Conservation (phyloP, 2,329 filamentous ascomycete genomes). For the Beauveria medogensis region DNA sequence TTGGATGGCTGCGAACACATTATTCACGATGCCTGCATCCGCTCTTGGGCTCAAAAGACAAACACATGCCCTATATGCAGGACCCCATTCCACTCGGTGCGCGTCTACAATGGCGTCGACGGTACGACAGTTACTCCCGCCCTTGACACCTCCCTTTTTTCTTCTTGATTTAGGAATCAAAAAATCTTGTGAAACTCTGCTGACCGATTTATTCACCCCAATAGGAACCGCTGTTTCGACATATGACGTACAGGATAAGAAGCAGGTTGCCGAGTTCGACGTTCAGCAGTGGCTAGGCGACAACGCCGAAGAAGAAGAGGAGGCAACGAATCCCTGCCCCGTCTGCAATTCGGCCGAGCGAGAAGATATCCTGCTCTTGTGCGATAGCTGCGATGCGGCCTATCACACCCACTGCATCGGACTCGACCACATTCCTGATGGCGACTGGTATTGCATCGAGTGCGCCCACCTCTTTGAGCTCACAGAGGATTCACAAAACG, state of each 20-base stretch:
- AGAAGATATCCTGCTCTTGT: conserved; percentile 78
- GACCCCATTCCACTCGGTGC: conserved; percentile 80
- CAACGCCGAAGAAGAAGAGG: conserved; percentile 62
- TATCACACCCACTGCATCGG: conserved; percentile 92
- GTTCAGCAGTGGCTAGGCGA: conserved; percentile 66
- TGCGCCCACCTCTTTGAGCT: conserved; percentile 51
- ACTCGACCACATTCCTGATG: conserved; percentile 65
- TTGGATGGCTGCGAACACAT: conserved; percentile 79
- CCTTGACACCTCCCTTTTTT: not conserved
- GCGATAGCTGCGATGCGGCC: conserved; percentile 80
- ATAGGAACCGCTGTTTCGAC: conserved; percentile 47
- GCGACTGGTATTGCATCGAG: conserved; percentile 85
- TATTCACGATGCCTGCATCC: conserved; percentile 85
- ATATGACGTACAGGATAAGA: conserved; percentile 68
- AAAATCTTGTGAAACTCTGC: not conserved
- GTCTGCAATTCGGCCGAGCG: conserved; percentile 76
- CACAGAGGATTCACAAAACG: conserved; percentile 22
- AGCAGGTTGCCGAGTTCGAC: conserved; percentile 85
- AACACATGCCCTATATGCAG: conserved; percentile 98
- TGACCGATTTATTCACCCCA: not conserved
- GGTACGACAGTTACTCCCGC: conserved; percentile 45
- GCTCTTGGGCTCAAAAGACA: conserved; percentile 90
- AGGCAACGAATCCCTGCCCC: conserved; percentile 65
- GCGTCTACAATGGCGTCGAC: conserved; percentile 71
- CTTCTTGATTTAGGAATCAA: too few species aligned